Evolutionary conservation across 805 yeast species (phyloP), one percentile per base, ranked within the genome.

Genomic region (Spathaspora arborariae): DNA sequence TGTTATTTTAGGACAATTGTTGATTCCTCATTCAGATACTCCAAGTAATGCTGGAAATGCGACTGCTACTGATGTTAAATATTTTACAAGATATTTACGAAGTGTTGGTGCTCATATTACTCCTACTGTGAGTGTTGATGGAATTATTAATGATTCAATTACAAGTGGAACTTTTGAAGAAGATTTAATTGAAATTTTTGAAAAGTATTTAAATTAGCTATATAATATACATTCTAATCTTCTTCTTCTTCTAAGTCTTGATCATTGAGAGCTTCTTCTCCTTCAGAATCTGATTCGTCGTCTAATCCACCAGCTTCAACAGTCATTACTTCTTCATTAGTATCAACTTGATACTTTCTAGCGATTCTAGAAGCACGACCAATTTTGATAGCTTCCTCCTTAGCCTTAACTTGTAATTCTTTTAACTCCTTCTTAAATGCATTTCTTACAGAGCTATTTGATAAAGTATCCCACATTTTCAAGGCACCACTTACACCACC

Each of bases 391-490:
- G 90, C 88, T 50, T 77, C 82, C 34, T 67, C 74, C 56, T 78
- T 76, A 16, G 92, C 92, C 39, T 57, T 58, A 10, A 51, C 56
- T 68, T 85, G 88, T 43, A 85, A 64, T 2, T 60, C 62, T 44
- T 63, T 70, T 60, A 88, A 70, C 49, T 84, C 84, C 9, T 69
- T 74, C 41, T 76, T 79, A 66, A 92, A 84, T 2, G 85, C 70
- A 41, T 73, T 73, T 58, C 96, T 79, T 16, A 91, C 91, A 13
- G 92, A 76, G 51, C 80, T 73, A 69, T 94, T 94, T 45, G 88
- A 79, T 63, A 91, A 86, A 7, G 84, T 77, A 68, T 94, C 98
- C 96, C 97, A 94, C 70, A 94, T 78, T 70, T 90, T 91, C 64
- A 94, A 73, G 11, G 86, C 85, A 15, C 90, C 85, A 44, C 78